Evolutionary conservation across 495 filamentous ascomycete species (phyloP).

Genomic region (Aspergillus homomorphus): DNA sequence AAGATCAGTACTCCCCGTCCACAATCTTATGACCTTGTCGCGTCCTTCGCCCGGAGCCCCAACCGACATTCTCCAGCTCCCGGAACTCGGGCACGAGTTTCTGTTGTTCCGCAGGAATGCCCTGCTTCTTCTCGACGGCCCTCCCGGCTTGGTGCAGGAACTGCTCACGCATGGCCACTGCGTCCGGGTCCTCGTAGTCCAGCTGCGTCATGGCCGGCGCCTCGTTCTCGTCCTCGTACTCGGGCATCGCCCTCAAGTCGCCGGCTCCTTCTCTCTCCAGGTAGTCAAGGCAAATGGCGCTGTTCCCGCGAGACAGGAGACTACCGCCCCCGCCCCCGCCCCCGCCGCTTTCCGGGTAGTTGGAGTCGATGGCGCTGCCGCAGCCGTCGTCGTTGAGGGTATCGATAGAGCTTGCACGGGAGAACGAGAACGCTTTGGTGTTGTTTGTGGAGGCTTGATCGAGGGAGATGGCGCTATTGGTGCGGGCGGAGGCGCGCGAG

Average conservation of each 20-base stretch:
- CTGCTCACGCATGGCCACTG: slow-evolving; percentile 46
- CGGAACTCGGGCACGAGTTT: slow-evolving; percentile 28
- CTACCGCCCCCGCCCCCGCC: too few species aligned
- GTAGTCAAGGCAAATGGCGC: slow-evolving; percentile 33
- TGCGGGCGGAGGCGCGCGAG: slow-evolving; percentile 37
- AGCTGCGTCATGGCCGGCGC: slow-evolving; percentile 50
- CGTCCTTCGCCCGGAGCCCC: slow-evolving; percentile 38
- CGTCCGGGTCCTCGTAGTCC: slow-evolving; percentile 53
- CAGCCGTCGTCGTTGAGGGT: slow-evolving; percentile 54
- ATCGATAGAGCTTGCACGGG: slow-evolving; percentile 53
- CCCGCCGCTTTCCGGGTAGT: slow-evolving; percentile 25
- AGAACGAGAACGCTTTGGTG: slow-evolving; percentile 22
- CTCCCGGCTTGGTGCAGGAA: slow-evolving; percentile 45
- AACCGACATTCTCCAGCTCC: slow-evolving; percentile 38
- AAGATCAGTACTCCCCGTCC: slow-evolving; percentile 22
- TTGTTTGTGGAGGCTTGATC: slow-evolving; percentile 35
- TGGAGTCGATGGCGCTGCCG: slow-evolving; percentile 43
- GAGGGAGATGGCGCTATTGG: slow-evolving; percentile 11
- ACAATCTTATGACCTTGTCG: slow-evolving; percentile 30
- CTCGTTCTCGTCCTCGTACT: slow-evolving; percentile 24
- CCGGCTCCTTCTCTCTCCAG: slow-evolving; percentile 17
- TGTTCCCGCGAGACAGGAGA: slow-evolving; percentile 33
- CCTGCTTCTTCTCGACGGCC: slow-evolving; percentile 26
- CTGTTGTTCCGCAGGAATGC: slow-evolving; percentile 13
- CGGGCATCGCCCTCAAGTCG: not conserved